These are phyloP conservation scores for Oenanthe javanica DNA, from an alignment of 140 eudicot species.

Conservation along the genomic window DNA sequence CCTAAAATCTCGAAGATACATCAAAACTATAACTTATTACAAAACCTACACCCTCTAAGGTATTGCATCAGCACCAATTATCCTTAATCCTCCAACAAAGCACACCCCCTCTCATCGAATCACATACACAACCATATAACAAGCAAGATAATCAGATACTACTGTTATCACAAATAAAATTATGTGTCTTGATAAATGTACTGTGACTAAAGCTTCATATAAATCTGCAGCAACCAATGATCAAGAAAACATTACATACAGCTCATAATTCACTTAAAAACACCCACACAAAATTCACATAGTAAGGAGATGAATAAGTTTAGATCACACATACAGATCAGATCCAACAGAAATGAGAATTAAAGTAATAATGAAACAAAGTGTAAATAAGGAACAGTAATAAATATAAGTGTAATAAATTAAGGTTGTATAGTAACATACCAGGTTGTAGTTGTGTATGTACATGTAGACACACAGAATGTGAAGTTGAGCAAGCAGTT, in stretches of 20 bases:
- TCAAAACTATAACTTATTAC: constrained; percentile 25
- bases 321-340: constrained; percentile 32
- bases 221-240: too few relatives aligned
- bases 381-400: constrained; percentile 7
- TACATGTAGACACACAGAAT: constrained; percentile 12
- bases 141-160: constrained; percentile 6
- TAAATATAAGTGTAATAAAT: constrained; percentile 12
- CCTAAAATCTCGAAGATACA: constrained; percentile 26
- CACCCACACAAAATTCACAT: background rate
- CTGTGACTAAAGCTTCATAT: too few relatives aligned
- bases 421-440: constrained; percentile 36
- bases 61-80: constrained; percentile 17
- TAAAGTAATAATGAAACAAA: background rate
- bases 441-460: constrained; percentile 13
- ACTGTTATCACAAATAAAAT: too few relatives aligned
- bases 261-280: constrained; percentile 7
- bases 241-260: constrained; percentile 14
- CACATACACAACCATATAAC: constrained; percentile 25
- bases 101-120: background rate
- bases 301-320: background rate
- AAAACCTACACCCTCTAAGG: constrained; percentile 11
- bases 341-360: constrained; percentile 21
- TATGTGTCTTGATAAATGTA: too few relatives aligned
- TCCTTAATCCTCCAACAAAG: background rate
- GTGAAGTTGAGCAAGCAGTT: constrained; percentile 21